Base-by-base conservation (phyloP, 495 filamentous ascomycete species). In the Elasticomyces elasticus region DNA sequence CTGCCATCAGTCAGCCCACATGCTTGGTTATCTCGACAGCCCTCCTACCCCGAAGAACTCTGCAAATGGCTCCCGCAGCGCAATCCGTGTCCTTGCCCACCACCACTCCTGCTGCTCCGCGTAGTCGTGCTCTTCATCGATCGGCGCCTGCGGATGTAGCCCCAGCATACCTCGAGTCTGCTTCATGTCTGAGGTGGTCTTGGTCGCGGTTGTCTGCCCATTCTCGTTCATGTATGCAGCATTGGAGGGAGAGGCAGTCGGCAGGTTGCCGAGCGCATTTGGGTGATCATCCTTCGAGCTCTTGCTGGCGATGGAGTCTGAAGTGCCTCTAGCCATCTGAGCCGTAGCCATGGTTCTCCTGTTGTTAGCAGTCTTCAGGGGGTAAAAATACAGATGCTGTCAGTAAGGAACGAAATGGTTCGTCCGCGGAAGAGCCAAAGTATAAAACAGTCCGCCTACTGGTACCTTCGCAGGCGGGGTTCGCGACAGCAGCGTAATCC, bases 41-140 rank as follows among this genome's bases (percentile, higher is more conserved):
- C 10, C 10, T 10, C 31, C 31, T 0, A 74, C 77, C 1, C 81
- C 81, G 42, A 78, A 77, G 67, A 84, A 82, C 52, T 85, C 82
- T 0, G 81, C 76, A 45, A 82, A 75, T 0, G 77, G 78, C 48
- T 83, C 79, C 49, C 72, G 69, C 13, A 76, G 59, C 11, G 62
- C 55, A 3, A 67, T 62, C 12, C 78, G 65, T 19, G 78, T 64
- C 25, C 64, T 67, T 49, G 66, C 72, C 79, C 77, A 80, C 19
- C 69, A 62, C 2, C 74, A 61, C 17, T 63, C 51, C 9, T 22
- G 24, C 20, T 58, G 55, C 19, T 33, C 24, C 0, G 42, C 33
- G 11, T 9, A 12, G 31, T 62, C 60, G 26, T 62, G 60, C 41
- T 62, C 56, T 50, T 62, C 60, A n/a, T 31, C 15, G 12, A 62